Evolutionary conservation across 2,329 filamentous ascomycete species (phyloP), one percentile per base, ranked within the genome.

Genomic region (Zalaria obscura): DNA sequence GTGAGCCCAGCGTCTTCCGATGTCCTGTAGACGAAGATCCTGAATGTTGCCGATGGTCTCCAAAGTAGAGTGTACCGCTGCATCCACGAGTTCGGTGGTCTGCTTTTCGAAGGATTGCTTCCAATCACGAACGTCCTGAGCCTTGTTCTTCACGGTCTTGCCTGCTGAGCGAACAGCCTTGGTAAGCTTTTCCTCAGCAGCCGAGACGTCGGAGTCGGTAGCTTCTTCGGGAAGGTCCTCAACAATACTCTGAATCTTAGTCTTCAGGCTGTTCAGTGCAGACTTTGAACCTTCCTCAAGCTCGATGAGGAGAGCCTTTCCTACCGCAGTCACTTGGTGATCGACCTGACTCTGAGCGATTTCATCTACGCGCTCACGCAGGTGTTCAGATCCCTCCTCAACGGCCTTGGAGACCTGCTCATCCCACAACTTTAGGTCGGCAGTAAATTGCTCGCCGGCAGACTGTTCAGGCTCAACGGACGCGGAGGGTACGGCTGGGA

Each of bases 1-100:
- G 80, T 85, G 93, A 8, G 89, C 87, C 88, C 91, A 98, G 45
- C 66, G 73, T 78, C 93, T 89, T 43, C 88, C 88, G 41, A 95
- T 86, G 58, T 93, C 85, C 57, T 93, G 85, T 29, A 95, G 71
- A 4, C 87, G 85, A 31, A 94, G 70, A 52, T 88, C 82, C 35
- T 84, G 78, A 45, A 91, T 88, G 54, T 77, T 76, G 48, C 89
- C 83, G 28, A 95, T 73, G 10, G 93, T 85, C 55, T 80, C 74
- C 41, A 94, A 76, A 36, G 89, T 89, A 34, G 80, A 80, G 51
- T 84, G 73, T n/a, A 86, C 77, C 5, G 84, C 82, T 37, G 76
- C 72, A 42, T 75, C 73, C 43, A 93, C 77, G 7, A 83, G 73
- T 5, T 69, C 65, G 47, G 80, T 69, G 3, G 87, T 76, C 51